A percentile compares a stretch with the other conserved stretches of the same genome.
phyloP scores from a whole-genome alignment of 2,329 filamentous ascomycete genomes.

The Didymella pinodella region DNA sequence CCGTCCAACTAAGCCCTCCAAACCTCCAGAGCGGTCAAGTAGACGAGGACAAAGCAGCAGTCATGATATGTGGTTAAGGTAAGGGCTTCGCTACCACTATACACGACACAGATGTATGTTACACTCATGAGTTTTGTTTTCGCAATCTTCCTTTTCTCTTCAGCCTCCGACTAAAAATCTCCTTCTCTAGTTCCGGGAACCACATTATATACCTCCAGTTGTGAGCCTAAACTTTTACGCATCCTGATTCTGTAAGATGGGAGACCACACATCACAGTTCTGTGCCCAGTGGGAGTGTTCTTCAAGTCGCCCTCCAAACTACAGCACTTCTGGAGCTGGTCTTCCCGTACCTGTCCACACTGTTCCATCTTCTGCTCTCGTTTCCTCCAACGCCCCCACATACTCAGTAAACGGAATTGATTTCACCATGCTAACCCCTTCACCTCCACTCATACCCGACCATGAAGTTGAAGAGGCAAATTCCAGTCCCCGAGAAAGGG shows the following conservation, averaged over 20 bases:
- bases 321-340: background rate
- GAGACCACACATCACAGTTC: background rate
- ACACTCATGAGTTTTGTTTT: too few species aligned
- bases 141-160: too few species aligned
- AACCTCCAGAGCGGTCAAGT: too few species aligned
- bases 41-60: too few species aligned
- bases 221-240: background rate
- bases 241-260: background rate
- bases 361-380: background rate
- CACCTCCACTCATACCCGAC: background rate
- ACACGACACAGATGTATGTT: too few species aligned
- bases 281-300: background rate
- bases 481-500: background rate
- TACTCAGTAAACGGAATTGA: background rate
- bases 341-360: background rate
- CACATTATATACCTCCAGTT: background rate
- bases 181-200: background rate
- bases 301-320: background rate
- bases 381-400: background rate
- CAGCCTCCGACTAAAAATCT: background rate
- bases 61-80: too few species aligned
- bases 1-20: too few species aligned
- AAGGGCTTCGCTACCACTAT: too few species aligned
- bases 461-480: background rate
- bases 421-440: background rate